Percentiles rank a stretch among this genome's conserved stretches.
Conservation (phyloP, 2,329 filamentous ascomycete species). For the Chaetomium sp. region DNA sequence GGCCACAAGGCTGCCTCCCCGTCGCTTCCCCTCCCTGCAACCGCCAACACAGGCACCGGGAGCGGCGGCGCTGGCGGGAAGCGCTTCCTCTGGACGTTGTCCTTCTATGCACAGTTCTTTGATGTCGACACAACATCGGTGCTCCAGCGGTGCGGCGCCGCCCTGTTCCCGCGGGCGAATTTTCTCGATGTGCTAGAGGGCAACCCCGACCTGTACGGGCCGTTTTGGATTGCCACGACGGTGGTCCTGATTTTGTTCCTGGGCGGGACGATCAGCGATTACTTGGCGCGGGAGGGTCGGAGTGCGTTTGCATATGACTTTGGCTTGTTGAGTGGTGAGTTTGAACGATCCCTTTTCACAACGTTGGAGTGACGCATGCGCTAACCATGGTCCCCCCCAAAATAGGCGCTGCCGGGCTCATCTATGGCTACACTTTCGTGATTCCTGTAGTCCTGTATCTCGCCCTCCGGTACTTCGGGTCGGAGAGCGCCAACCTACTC, state of each 20-base stretch:
- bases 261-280: conserved; percentile 90
- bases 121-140: conserved; percentile 94
- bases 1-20: conserved; percentile 31
- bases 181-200: conserved; percentile 97
- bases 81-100: conserved; percentile 84
- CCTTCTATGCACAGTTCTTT: conserved; percentile 97
- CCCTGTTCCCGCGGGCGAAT: conserved; percentile 86
- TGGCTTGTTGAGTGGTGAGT: conserved; percentile 69
- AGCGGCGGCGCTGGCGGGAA: conserved; percentile 41
- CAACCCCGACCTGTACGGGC: conserved; percentile 93
- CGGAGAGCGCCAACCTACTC: conserved; percentile 83
- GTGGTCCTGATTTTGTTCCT: conserved; percentile 94
- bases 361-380: background rate
- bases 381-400: background rate
- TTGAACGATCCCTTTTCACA: conserved; percentile 1
- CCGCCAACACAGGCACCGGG: conserved; percentile 30
- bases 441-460: conserved; percentile 82
- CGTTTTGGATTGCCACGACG: conserved; percentile 97
- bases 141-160: conserved; percentile 74
- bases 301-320: conserved; percentile 89
- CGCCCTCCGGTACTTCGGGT: conserved; percentile 89
- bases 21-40: conserved; percentile 50
- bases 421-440: conserved; percentile 91
- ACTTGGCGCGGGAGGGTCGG: conserved; percentile 62
- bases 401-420: conserved; percentile 73